A percentile compares a stretch with the other conserved stretches of the same genome.
phyloP scores from a whole-genome alignment of 305 asterid genomes.

The Rubia tinctorum region DNA sequence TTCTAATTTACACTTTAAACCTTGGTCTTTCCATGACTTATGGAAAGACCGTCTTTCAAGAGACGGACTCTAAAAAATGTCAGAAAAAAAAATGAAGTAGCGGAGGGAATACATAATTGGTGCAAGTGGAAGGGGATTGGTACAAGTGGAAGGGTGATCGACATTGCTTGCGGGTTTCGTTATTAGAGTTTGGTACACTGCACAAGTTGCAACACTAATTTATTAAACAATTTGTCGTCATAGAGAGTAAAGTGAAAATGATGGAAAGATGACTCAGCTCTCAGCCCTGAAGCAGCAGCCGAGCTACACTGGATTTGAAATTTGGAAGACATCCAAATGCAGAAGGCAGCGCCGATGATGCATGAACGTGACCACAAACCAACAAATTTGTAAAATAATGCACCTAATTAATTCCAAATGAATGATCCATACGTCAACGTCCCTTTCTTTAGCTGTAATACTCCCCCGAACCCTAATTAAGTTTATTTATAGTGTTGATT shows the following conservation, averaged over 20 bases:
- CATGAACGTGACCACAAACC: constrained; percentile 1
- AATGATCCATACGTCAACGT: background rate
- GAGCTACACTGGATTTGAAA: background rate
- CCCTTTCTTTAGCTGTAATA: background rate
- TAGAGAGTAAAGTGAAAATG: background rate
- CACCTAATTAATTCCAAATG: background rate
- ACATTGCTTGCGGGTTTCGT: background rate
- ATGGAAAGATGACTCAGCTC: background rate
- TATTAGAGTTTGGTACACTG: background rate
- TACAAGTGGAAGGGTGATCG: background rate
- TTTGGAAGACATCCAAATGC: background rate
- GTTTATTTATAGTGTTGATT: too few relatives aligned
- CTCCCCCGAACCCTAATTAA: background rate
- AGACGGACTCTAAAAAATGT: too few relatives aligned
- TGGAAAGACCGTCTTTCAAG: too few relatives aligned
- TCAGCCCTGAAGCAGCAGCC: background rate
- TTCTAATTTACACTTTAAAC: too few relatives aligned
- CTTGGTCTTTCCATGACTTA: too few relatives aligned
- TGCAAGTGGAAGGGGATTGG: background rate
- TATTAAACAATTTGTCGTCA: background rate
- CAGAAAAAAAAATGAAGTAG: too few relatives aligned
- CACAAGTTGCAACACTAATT: background rate
- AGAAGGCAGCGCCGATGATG: background rate
- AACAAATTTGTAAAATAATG: background rate
- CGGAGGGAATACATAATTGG: background rate